Evolutionary conservation across 176 grass and related monocot genomes (phyloP).

Genomic region (Lolium multiflorum): DNA sequence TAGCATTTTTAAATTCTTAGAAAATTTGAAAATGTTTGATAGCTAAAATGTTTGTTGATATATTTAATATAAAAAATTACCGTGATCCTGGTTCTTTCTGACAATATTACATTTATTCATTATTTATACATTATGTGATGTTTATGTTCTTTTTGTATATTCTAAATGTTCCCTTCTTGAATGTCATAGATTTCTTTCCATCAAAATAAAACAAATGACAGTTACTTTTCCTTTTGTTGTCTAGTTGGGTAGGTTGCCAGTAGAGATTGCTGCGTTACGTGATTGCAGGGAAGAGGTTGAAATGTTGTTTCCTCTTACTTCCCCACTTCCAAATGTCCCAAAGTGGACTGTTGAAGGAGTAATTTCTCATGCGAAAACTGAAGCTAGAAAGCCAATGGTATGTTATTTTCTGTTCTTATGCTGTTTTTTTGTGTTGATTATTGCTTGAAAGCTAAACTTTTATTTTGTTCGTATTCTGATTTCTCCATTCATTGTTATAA

Average conservation of each 20-base stretch:
- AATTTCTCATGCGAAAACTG: conserved; percentile 45
- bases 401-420: background rate
- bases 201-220: background rate
- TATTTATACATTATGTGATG: background rate
- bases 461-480: background rate
- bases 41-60: background rate
- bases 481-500: background rate
- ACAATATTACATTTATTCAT: background rate
- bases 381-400: conserved; percentile 45
- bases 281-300: conserved; percentile 46
- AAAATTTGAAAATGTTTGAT: background rate
- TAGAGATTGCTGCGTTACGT: conserved; percentile 35
- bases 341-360: conserved; percentile 54
- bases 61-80: background rate
- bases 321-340: conserved; percentile 37
- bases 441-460: background rate
- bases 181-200: background rate
- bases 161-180: conserved; percentile 1
- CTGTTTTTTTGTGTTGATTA: background rate
- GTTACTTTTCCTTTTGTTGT: background rate
- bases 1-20: background rate
- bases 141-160: background rate
- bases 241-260: conserved; percentile 36
- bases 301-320: conserved; percentile 51
- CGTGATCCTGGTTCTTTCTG: background rate